A percentile compares a stretch with the other conserved stretches of the same genome.
Evolutionary conservation across 176 grass and related monocot species (phyloP).

Genomic region (Zea luxurians): DNA sequence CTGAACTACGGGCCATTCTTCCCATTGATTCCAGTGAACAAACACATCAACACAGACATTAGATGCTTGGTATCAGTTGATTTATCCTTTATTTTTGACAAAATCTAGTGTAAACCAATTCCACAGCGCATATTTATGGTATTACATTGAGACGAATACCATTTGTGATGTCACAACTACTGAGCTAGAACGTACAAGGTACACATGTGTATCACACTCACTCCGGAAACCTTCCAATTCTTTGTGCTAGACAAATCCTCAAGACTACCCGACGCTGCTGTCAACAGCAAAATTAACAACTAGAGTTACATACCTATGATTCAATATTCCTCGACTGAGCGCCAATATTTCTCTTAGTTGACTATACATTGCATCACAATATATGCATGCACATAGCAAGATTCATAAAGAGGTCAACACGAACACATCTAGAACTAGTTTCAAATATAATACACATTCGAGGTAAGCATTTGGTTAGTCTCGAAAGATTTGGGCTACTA

Average conservation of each 20-base stretch:
- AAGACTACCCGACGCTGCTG: not conserved
- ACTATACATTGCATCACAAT: too few species aligned
- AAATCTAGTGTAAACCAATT: not conserved
- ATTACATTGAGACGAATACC: not conserved
- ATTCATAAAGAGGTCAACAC: not conserved
- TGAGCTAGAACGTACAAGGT: not conserved
- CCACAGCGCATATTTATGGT: too few species aligned
- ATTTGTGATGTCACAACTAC: not conserved
- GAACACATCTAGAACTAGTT: not conserved
- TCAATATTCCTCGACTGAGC: not conserved
- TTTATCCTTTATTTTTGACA: too few species aligned
- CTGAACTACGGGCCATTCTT: not conserved
- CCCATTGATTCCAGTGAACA: not conserved
- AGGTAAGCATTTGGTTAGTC: too few species aligned
- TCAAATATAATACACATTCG: too few species aligned
- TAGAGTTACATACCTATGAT: not conserved
- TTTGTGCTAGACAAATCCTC: not conserved
- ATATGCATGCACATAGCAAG: not conserved
- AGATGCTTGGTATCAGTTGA: not conserved
- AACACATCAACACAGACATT: not conserved
- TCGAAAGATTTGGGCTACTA: constrained; percentile 17
- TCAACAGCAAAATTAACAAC: too few species aligned
- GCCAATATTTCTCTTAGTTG: not conserved
- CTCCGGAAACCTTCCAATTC: not conserved
- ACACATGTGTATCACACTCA: not conserved